Evolutionary conservation across 2,329 filamentous ascomycete species (phyloP), one percentile per base, ranked within the genome.

Genomic region (Clonostachys rhizophaga): DNA sequence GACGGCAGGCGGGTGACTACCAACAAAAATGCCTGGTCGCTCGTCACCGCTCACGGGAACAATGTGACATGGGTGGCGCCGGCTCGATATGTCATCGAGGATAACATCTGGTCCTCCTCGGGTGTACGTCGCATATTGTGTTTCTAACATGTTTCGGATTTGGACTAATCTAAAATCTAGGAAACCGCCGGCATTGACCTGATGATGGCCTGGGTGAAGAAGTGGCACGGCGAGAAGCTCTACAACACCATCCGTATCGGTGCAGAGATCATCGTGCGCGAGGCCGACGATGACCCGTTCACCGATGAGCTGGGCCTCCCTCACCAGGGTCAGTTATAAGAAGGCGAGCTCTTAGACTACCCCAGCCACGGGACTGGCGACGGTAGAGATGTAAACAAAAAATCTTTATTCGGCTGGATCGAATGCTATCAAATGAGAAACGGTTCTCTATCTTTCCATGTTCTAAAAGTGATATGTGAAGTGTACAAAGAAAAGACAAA

Each of bases 31-130:
- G 70, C 72, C 0, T 87, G 77, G 70, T 61, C 63, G 8, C 62
- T 62, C 52, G 74, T 79, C 9, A 75, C 65, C 3, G 58, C 65
- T 2, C 63, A 72, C 45, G 72, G 77, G 0, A 69, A 74, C 0
- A 64, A 71, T 1, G 79, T 84, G 0, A 61, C 77, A 1, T 89
- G 84, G 84, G 71, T 83, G 24, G 63, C 70, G 1, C 70, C 72
- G 30, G 84, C 84, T 17, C 71, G 85, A 37, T 88, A 81, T 78
- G 78, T 86, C 0, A 66, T 71, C 1, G 83, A 87, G 61, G 83
- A 79, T 5, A 83, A 86, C 49, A 66, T 86, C 8, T 88, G 84
- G 83, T 81, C 78, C 5, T 79, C 78, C 3, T 46, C 47, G 2
- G 47, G 47, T 5, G 47, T 46, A 20, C 5, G 44, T 46, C 2